Evolutionary conservation across 1,284 basidiomycete genomes (phyloP), one percentile per base, ranked within the genome.

Genomic region (Ganoderma sp.): DNA sequence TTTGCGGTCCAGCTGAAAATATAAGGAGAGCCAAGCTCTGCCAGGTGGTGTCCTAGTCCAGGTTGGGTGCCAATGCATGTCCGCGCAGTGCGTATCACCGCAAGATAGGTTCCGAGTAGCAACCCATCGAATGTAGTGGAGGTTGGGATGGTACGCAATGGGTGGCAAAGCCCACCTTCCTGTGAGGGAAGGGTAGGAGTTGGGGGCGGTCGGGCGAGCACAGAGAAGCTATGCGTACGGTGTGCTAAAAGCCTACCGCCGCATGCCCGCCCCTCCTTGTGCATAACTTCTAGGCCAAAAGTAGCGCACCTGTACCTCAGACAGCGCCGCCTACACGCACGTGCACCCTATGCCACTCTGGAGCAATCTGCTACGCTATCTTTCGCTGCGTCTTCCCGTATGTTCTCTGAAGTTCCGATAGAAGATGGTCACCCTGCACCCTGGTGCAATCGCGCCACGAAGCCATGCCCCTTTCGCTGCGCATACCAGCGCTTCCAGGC

Each of bases 381-480:
- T 58, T 15, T 42, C 45, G 43, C 64, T 61, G 43, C 64, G 67
- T 73, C 73, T 74, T 73, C 70, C 73, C 75, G 77, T 77, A 22
- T 69, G 70, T 73, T 67, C 72, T 73, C 73, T 73, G 72, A 67
- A 64, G 70, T 70, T 66, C 69, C n/a, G 45, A 25, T 39, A 28
- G 54, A 58, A n/a, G 48, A 64, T 39, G 56, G 48, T 14, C 43
- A 25, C 66, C 67, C 67, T 64, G 59, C 63, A 45, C 43, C 65
- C 71, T 70, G 60, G 67, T 64, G 64, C 73, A 54, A 68, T 63
- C 57, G 39, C 70, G 71, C 71, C 72, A 75, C 79, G 83, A 79
- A 83, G 81, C 84, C 84, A 84, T 81, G 82, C 75, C 73, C 72
- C 78, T 84, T 83, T 84, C 78, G 79, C 79, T 82, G 83, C 82